A percentile compares a stretch with the other conserved stretches of the same genome.
phyloP scores from a whole-genome alignment of 1,284 basidiomycete species.

The Rhodotorula sp. region DNA sequence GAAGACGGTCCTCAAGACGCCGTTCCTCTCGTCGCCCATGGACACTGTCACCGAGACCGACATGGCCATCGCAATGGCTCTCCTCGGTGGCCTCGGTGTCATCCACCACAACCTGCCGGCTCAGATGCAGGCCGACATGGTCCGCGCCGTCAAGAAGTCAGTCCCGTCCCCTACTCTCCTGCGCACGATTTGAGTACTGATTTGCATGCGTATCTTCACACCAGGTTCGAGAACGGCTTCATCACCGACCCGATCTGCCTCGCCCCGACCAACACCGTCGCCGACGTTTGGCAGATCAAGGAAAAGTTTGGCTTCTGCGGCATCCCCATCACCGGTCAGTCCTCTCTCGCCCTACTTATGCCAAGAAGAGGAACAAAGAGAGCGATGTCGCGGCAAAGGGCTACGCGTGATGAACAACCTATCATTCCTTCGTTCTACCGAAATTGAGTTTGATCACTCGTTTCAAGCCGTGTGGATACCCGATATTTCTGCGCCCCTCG shows the following conservation, averaged over 20 bases:
- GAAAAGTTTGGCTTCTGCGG: conserved; percentile 89
- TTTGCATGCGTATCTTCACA: background rate
- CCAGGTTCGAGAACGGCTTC: conserved; percentile 88
- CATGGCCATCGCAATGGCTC: conserved; percentile 95
- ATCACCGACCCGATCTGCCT: conserved; percentile 92
- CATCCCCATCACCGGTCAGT: conserved; percentile 92
- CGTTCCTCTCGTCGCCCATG: conserved; percentile 98
- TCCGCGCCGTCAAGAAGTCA: conserved; percentile 87
- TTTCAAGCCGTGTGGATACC: conserved; percentile 42
- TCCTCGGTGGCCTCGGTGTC: conserved; percentile 94
- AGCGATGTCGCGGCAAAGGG: background rate
- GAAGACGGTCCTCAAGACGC: conserved; percentile 81
- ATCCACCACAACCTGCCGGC: conserved; percentile 96
- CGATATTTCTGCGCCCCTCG: conserved; percentile 36
- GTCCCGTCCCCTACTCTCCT: background rate
- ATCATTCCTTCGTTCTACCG: conserved; percentile 47
- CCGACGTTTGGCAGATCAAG: conserved; percentile 92
- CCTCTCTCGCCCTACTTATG: conserved; percentile 1
- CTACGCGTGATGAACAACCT: conserved; percentile 37
- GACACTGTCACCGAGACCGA: conserved; percentile 97
- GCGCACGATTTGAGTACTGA: background rate
- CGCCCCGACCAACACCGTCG: conserved; percentile 72
- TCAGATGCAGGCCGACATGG: conserved; percentile 89
- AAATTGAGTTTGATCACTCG: conserved; percentile 44
- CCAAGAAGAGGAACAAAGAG: background rate